phyloP scores from a whole-genome alignment of 192 early-diverging fungal species.

The Coemansia sp. region DNA sequence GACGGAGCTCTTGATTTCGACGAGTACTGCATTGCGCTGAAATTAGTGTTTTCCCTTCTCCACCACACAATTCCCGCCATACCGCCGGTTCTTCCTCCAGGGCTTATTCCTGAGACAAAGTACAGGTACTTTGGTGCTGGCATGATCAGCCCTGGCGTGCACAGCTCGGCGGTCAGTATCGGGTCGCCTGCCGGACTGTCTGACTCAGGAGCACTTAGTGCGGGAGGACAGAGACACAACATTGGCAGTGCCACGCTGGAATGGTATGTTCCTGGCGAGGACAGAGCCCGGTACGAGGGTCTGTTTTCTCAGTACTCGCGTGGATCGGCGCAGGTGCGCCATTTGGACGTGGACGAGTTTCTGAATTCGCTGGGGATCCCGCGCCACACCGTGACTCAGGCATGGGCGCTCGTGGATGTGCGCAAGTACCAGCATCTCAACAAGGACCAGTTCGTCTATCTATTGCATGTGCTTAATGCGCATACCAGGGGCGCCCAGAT shows the following conservation, averaged over 20 bases:
- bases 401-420: conserved; percentile 53
- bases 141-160: background rate
- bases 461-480: conserved; percentile 44
- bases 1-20: conserved; percentile 82
- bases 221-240: conserved; percentile 14
- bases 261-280: conserved; percentile 45
- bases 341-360: conserved; percentile 51
- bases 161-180: background rate
- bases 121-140: conserved; percentile 39
- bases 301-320: conserved; percentile 38
- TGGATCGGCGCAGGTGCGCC: conserved; percentile 35
- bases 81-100: conserved; percentile 62
- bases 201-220: conserved; percentile 4
- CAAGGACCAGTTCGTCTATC: conserved; percentile 52
- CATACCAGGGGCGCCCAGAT: conserved; percentile 25
- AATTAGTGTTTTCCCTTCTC: conserved; percentile 71
- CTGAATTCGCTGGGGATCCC: conserved; percentile 36
- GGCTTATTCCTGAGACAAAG: conserved; percentile 69
- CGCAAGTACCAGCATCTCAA: conserved; percentile 56
- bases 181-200: background rate
- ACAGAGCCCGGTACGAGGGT: conserved; percentile 35
- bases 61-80: conserved; percentile 55
- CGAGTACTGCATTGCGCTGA: conserved; percentile 79
- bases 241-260: conserved; percentile 34
- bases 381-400: conserved; percentile 34